These are phyloP conservation scores for Monosporascus sp. DNA, from an alignment of 2,329 filamentous ascomycete genomes.

Conservation along the genomic window DNA sequence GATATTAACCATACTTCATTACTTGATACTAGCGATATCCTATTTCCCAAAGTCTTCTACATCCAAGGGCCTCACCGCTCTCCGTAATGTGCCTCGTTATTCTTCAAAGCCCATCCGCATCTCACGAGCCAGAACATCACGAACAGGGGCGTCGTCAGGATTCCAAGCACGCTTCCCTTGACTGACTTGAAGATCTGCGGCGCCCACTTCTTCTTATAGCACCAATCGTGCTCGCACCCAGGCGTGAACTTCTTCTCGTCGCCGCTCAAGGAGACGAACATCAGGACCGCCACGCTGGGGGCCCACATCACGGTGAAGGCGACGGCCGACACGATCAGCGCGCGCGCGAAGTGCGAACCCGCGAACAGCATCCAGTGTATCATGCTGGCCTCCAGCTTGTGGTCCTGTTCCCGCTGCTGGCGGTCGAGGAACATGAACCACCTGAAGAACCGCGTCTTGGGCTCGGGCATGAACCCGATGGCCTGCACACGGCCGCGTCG, in stretches of 20 bases:
- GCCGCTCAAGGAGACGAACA: conserved; percentile 28
- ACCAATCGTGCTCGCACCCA: conserved; percentile 33
- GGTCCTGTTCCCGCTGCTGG: conserved; percentile 9
- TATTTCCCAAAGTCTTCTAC: neutral
- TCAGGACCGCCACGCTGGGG: conserved; percentile 37
- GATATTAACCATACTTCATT: neutral
- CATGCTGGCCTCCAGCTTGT: conserved; percentile 19
- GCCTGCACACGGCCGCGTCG: conserved; percentile 39
- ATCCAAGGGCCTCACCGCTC: conserved; percentile 5
- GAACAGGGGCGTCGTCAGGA: conserved; percentile 43
- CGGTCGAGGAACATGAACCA: conserved; percentile 41
- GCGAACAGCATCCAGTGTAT: conserved; percentile 29
- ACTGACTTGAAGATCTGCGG: conserved; percentile 47
- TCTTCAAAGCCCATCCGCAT: conserved; percentile 39
- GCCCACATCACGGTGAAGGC: conserved; percentile 41
- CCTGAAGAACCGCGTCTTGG: conserved; percentile 26
- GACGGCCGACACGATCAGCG: conserved; percentile 30
- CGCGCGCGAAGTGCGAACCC: conserved; percentile 30
- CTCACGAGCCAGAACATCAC: conserved; percentile 46
- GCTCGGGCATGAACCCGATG: conserved; percentile 39
- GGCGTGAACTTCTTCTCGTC: conserved; percentile 9
- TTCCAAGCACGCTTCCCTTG: conserved; percentile 39
- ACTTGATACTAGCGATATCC: neutral
- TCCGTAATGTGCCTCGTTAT: conserved; percentile 18
- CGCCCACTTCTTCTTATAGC: conserved; percentile 36